These are phyloP conservation scores for Nicotiana attenuata DNA, from an alignment of 257 asterid species.

Conservation along the genomic window DNA sequence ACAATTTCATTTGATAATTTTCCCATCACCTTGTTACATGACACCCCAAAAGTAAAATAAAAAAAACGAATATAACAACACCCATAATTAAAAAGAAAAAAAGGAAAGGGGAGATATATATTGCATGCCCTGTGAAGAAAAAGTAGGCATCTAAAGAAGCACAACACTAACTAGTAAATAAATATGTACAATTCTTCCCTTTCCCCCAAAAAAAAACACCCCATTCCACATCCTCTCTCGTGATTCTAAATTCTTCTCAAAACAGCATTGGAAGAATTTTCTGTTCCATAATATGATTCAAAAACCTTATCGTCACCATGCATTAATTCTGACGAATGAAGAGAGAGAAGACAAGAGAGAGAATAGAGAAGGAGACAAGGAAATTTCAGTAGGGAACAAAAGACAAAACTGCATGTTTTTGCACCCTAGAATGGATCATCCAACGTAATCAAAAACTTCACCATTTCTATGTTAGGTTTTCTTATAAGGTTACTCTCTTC, in stretches of 20 bases:
- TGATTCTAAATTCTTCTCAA: neutral
- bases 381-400: conserved; percentile 12
- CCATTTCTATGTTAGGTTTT: conserved; percentile 36
- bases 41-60: neutral
- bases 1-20: conserved; percentile 1
- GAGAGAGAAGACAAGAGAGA: neutral
- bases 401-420: conserved; percentile 11
- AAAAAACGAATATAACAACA: neutral
- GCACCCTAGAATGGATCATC: conserved; percentile 1
- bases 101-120: neutral
- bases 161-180: neutral
- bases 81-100: neutral
- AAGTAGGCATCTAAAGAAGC: neutral
- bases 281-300: neutral
- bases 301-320: conserved; percentile 5
- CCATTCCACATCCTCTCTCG: conserved; percentile 20
- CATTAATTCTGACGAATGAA: neutral
- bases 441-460: conserved; percentile 17
- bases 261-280: neutral
- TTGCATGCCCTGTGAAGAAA: neutral
- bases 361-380: neutral
- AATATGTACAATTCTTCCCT: neutral
- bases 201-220: neutral
- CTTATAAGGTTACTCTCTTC: conserved; percentile 23
- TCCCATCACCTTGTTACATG: conserved; percentile 1